Percentiles rank a stretch among this genome's conserved stretches.
These are phyloP conservation scores for Drechmeria coniospora DNA, from an alignment of 2,329 filamentous ascomycete species.

Conservation along the genomic window DNA sequence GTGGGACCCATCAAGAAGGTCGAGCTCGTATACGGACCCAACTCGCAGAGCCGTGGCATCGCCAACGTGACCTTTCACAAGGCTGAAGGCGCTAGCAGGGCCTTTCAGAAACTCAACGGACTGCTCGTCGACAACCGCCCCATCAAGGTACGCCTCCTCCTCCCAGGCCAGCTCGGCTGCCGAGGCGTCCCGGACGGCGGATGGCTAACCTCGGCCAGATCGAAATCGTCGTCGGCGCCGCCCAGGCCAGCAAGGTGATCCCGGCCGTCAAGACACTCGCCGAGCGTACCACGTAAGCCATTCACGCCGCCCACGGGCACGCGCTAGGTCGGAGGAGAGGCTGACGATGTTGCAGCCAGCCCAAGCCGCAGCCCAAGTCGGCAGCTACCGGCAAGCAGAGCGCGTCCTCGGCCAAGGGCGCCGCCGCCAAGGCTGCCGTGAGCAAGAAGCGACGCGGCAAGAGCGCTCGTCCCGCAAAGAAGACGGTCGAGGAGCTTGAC, in stretches of 20 bases:
- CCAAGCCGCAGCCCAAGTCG: conserved; percentile 53
- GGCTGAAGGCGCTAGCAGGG: conserved; percentile 68
- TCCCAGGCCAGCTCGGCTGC: neutral
- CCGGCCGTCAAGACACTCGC: conserved; percentile 55
- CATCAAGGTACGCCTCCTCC: conserved; percentile 54
- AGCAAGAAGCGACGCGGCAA: conserved; percentile 40
- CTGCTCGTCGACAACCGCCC: conserved; percentile 78
- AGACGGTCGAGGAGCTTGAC: conserved; percentile 91
- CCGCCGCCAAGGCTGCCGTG: conserved; percentile 29
- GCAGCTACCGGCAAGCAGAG: conserved; percentile 60
- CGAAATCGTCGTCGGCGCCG: conserved; percentile 75
- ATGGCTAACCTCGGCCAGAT: conserved; percentile 43
- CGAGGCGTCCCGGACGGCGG: too few relatives aligned
- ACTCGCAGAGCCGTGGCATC: conserved; percentile 80
- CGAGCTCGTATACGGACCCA: conserved; percentile 82
- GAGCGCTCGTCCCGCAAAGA: conserved; percentile 55
- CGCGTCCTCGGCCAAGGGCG: conserved; percentile 26
- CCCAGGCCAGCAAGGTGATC: conserved; percentile 50
- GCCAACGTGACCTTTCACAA: conserved; percentile 79
- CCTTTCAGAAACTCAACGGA: conserved; percentile 71
- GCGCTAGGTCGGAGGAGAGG: neutral
- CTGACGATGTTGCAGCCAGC: conserved; percentile 12
- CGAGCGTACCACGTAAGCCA: conserved; percentile 60
- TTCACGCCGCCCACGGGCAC: too few relatives aligned
- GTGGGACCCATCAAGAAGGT: conserved; percentile 85